These are phyloP conservation scores for Nemania sp. DNA, from an alignment of 2,329 filamentous ascomycete species.

Conservation along the genomic window DNA sequence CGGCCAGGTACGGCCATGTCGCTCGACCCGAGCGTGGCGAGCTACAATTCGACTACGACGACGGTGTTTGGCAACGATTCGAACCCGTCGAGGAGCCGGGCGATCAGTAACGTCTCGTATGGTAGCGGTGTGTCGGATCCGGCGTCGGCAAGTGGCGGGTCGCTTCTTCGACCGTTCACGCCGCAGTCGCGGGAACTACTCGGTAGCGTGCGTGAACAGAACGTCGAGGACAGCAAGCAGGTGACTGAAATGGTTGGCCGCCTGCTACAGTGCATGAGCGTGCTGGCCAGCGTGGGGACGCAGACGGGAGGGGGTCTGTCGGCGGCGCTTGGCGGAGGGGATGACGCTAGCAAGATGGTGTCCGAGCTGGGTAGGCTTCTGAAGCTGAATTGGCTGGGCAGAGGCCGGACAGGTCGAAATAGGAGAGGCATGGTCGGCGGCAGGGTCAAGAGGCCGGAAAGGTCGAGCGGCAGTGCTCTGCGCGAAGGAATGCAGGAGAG, in stretches of 20 bases:
- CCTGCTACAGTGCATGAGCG: conserved; percentile 95
- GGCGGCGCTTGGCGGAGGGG: conserved; percentile 52
- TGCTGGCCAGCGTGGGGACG: conserved; percentile 73
- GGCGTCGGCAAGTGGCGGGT: conserved; percentile 44
- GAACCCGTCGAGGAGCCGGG: conserved; percentile 66
- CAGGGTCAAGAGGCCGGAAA: conserved; percentile 53
- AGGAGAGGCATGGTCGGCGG: conserved; percentile 85
- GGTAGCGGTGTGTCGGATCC: conserved; percentile 54
- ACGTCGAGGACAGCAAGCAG: conserved; percentile 71
- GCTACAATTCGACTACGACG: conserved; percentile 78
- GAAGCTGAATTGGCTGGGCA: conserved; percentile 95
- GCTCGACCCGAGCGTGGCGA: conserved; percentile 74
- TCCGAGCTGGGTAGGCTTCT: conserved; percentile 83
- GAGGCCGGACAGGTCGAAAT: conserved; percentile 87
- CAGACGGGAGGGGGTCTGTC: conserved; percentile 62
- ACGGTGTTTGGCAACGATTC: conserved; percentile 75
- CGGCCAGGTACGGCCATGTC: conserved; percentile 77
- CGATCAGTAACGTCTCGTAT: conserved; percentile 82
- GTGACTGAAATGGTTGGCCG: conserved; percentile 92
- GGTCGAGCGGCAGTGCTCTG: conserved; percentile 26
- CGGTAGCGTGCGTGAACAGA: conserved; percentile 59
- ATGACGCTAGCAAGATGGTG: conserved; percentile 77
- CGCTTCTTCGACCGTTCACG: conserved; percentile 56
- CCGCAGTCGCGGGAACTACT: conserved; percentile 43
- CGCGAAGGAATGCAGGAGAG: conserved; percentile 36